Evolutionary conservation across 768 basidiomycete species (phyloP), one percentile per base, ranked within the genome.

Genomic region (Floccularia luteovirens): DNA sequence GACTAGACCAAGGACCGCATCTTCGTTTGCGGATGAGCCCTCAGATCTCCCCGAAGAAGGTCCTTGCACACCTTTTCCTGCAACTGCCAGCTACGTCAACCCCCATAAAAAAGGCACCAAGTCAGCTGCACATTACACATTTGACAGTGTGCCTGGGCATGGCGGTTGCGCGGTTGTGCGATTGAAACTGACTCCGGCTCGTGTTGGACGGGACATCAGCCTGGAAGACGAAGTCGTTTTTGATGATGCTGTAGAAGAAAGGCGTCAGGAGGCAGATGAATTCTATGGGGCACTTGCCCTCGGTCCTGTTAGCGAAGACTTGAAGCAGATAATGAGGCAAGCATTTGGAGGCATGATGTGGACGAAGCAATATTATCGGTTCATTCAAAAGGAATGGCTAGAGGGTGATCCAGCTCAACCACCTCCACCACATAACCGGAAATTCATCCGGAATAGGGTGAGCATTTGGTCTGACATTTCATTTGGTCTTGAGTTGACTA

Each of bases 311-410:
- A 88, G 77, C 52, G 90, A 96, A 43, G 96, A 99, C 62, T 64
- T 98, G 51, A 82, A 80, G 57, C 93, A 94, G 59, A 86, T 99
- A 49, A 96, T 90, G 90, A 72, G 96, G 46, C 96, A 98, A 63
- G 96, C 93, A 16, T 64, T 99, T 36, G 80, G 80, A 16, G 96
- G 96, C 8, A 98, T 99, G 96, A 64, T 99, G 38, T 98, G 96
- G 94, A 91, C 89, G 33, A 99, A 98, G 66, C 96, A 98, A 55
- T 90, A 80, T 60, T 99, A 98, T 66, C 74, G 87, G 57, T 97
- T 97, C 62, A 80, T 97, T 44, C 93, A 97, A 60, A 86, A 87
- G 54, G 87, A 94, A 45, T 99, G 96, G 96, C 72, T 94, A 37
- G 80, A 90, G 44, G 96, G 96, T 22, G 96, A 99, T 64, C 83